Percentiles rank a stretch among this genome's conserved stretches.
phyloP scores from a whole-genome alignment of 2,329 filamentous ascomycete species.

The Rhynchosporium agropyri region DNA sequence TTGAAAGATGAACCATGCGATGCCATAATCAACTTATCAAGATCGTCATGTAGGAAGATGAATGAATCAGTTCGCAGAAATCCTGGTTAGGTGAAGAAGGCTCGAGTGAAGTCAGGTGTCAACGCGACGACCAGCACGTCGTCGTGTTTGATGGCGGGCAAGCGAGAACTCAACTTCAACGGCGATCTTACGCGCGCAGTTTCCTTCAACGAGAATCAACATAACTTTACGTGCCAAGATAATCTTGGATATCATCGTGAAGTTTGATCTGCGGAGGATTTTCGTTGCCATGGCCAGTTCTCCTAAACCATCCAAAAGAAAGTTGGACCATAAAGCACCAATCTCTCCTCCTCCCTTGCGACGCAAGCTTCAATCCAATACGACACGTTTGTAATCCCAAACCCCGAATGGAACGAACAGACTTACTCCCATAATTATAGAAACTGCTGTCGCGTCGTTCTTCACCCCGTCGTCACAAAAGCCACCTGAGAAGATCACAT shows the following conservation, averaged over 20 bases:
- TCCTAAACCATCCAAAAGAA: conserved; percentile 35
- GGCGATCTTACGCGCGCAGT: too few relatives aligned
- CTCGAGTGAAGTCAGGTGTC: not conserved
- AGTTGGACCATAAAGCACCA: conserved; percentile 32
- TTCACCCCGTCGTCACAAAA: conserved; percentile 89
- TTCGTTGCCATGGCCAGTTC: conserved; percentile 32
- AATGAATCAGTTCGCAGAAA: not conserved
- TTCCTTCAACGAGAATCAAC: not conserved
- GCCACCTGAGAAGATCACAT: conserved; percentile 72
- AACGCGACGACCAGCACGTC: conserved; percentile 1
- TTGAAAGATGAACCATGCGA: too few relatives aligned
- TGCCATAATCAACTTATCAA: too few relatives aligned
- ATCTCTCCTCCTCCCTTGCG: conserved; percentile 42
- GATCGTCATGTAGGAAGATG: too few relatives aligned
- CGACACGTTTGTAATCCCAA: conserved; percentile 39
- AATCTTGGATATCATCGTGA: conserved; percentile 7
- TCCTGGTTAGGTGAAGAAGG: not conserved
- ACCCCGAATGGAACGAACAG: not conserved
- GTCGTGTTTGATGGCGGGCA: conserved; percentile 2
- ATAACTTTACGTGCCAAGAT: not conserved
- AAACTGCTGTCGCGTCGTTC: conserved; percentile 75
- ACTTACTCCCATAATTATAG: conserved; percentile 47
- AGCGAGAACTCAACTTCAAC: not conserved
- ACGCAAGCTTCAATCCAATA: conserved; percentile 43
- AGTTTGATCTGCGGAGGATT: not conserved